Evolutionary conservation across 441 rosid genomes (phyloP), one percentile per base, ranked within the genome.

Genomic region (Corymbia calophylla): DNA sequence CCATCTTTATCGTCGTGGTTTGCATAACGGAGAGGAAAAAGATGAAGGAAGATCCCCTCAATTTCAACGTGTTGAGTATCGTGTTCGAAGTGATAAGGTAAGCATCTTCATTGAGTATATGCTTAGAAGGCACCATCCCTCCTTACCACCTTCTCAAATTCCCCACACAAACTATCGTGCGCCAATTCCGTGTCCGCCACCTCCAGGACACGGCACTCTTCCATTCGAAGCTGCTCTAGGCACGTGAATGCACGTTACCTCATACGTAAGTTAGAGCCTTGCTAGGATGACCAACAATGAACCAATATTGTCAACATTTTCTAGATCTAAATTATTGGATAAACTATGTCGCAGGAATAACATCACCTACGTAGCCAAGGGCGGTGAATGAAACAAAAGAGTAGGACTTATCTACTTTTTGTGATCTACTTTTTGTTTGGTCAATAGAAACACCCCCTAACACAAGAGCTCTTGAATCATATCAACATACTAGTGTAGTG

Each of bases 41-140:
- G 89, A 56, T 88, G 73, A 82, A 51, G 89, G 55, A 84, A n/a
- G 89, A 88, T 60, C 87, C 89, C 23, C 86, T 88, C 35, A 88
- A 88, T 66, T 88, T 88, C 70, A 88, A 88, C 23, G 87, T 88
- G 31, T 53, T 88, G 87, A 80, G 44, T 87, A 58, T 82, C 53
- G 47, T 86, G 55, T 18, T 88, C 11, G 87, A 88, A 84, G 87
- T 88, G 39, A 82, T 88, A 81, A 88, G 89, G 89, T 88, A 73
- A 77, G 31, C 53, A 58, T 58, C 14, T 58, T 58, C 64, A 13
- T 25, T 55, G 60, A 55, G 27, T 55, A 55, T 55, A 55, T 55
- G 8, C 15, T 55, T 58, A 25, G 29, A 58, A 58, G n/a, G 64
- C 64, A 58, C n/a, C 64, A 10, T 58, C 64, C 64, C n/a, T 25